Evolutionary conservation across 1,139 yeast genomes (phyloP), one percentile per base, ranked within the genome.

Genomic region (Yamadazyma dendronema): DNA sequence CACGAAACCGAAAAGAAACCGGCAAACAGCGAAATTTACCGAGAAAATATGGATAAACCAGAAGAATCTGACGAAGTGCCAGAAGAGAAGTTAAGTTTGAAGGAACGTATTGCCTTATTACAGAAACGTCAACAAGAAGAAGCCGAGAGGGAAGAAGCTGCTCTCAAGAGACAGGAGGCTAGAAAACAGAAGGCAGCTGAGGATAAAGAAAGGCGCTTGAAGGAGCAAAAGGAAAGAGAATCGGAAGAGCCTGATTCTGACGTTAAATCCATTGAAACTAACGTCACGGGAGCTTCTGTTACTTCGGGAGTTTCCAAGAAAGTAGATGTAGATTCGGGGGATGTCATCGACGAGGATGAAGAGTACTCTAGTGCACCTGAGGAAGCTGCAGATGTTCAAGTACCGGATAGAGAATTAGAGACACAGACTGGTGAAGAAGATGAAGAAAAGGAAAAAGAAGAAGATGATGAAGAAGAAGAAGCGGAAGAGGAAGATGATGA

Each of bases 101-200:
- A 85, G 55, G 97, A 92, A 48, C 75, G 97, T 47, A 88, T 92
- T 55, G 87, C 87, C 9, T 56, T 87, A 53, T 68, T 92, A 38
- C 96, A 90, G 56, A 78, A 87, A 54, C 81, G 81, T 41, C 96
- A 87, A 57, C 77, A 77, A 40, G 88, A 85, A 52, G 95, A 87
- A 53, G 87, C 84, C 4, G 90, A 84, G 48, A 74, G 85, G 35
- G 80, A 79, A 41, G 86, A 75, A 19, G 86, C 84, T 2, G 75
- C 82, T 6, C 46, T 69, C 49, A 74, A 74, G 44, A 74, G 77
- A 49, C 74, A 74, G 42, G 80, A 79, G 45, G 82, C 79, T 52
- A 74, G 77, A 46, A 74, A 72, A 51, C 70, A 66, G 44, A 64
- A 63, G 38, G 57, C 53, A 17, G 72, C 70, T 27, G 70, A 64